Conservation (phyloP, 495 filamentous ascomycete species). For the Aspergillus taichungensis region DNA sequence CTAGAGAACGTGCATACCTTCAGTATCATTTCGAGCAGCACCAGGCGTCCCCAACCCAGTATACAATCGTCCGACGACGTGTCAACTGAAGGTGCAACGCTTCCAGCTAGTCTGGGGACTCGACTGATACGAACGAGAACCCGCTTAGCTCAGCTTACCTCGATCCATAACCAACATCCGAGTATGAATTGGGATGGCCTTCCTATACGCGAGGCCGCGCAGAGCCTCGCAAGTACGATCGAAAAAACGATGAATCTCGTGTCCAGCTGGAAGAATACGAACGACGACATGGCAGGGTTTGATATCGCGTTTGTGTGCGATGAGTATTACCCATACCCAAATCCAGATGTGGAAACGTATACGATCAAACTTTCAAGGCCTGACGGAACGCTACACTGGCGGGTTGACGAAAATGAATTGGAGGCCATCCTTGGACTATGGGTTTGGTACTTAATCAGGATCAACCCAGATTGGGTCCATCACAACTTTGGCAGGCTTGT, state of each 20-base stretch:
- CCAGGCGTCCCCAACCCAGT: constrained; percentile 1
- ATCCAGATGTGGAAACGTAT: constrained; percentile 7
- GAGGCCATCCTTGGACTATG: constrained; percentile 31
- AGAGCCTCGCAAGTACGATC: constrained; percentile 19
- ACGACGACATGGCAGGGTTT: constrained; percentile 7
- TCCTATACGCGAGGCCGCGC: constrained; percentile 21
- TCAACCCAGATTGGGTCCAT: constrained; percentile 7
- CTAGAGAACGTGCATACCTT: constrained; percentile 23
- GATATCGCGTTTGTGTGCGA: constrained; percentile 16
- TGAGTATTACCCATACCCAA: background rate
- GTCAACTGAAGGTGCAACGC: constrained; percentile 2
- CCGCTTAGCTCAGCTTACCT: constrained; percentile 21
- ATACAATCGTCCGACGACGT: background rate
- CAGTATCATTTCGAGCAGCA: constrained; percentile 4
- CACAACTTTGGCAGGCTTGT: constrained; percentile 18
- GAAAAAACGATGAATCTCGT: constrained; percentile 26
- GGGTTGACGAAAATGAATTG: constrained; percentile 15
- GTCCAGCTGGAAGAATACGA: constrained; percentile 17
- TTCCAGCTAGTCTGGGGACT: background rate
- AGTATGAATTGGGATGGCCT: constrained; percentile 24
- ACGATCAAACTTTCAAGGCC: constrained; percentile 13
- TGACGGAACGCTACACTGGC: constrained; percentile 22
- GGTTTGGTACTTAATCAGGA: constrained; percentile 25
- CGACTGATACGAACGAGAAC: constrained; percentile 20
- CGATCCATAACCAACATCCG: background rate